These are phyloP conservation scores for Wickerhamiella spandovensis DNA, from an alignment of 805 yeast genomes.

Conservation along the genomic window DNA sequence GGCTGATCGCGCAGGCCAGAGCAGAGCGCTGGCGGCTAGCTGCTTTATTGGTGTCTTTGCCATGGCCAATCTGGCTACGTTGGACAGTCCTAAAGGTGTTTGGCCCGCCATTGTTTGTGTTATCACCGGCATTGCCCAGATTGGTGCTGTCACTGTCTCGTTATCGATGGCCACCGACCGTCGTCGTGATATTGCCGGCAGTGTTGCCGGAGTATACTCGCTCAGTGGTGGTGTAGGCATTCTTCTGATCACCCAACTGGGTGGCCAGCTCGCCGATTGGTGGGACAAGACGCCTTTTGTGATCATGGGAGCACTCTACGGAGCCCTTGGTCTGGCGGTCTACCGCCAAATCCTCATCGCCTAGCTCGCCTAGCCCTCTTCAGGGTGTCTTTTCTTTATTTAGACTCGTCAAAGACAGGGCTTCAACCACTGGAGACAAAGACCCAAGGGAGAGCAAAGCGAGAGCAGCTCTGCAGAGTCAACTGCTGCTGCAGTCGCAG, in stretches of 20 bases:
- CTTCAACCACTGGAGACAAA: too few species aligned
- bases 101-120: slow-evolving; percentile 28
- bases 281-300: slow-evolving; percentile 50
- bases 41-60: slow-evolving; percentile 13
- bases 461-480: too few species aligned
- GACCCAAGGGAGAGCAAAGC: too few species aligned
- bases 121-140: slow-evolving; percentile 47
- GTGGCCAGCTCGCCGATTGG: slow-evolving; percentile 46
- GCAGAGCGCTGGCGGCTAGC: slow-evolving; percentile 23
- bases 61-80: slow-evolving; percentile 14
- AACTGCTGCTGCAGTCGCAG: too few species aligned
- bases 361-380: too few species aligned
- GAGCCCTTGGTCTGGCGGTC: slow-evolving; percentile 1
- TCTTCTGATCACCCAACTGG: slow-evolving; percentile 42
- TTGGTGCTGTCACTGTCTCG: slow-evolving; percentile 47
- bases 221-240: slow-evolving; percentile 59
- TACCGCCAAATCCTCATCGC: background rate
- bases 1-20: slow-evolving; percentile 35
- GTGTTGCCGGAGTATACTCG: slow-evolving; percentile 55
- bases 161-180: slow-evolving; percentile 45
- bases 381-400: too few species aligned
- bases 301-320: slow-evolving; percentile 34
- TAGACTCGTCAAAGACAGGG: too few species aligned
- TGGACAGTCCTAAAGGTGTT: slow-evolving; percentile 26
- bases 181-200: slow-evolving; percentile 39